Evolutionary conservation across 2,329 filamentous ascomycete genomes (phyloP).

Genomic region (Aspergillus quadricinctus): DNA sequence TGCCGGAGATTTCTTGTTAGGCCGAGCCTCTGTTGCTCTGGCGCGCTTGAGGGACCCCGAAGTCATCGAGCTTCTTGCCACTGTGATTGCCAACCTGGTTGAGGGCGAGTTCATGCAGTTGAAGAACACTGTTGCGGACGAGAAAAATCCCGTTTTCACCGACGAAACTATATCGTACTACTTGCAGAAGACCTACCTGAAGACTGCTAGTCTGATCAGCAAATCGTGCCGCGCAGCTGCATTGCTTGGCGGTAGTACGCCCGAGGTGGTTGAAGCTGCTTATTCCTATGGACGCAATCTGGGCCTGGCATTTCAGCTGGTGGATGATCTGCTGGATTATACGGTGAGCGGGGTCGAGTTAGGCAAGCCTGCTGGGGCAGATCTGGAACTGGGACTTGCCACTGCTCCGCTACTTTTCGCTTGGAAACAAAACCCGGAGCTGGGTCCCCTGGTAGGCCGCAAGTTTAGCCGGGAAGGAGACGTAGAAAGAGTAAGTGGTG

Average conservation of each 20-base stretch:
- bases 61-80: constrained; percentile 89
- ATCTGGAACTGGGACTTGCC: constrained; percentile 86
- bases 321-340: constrained; percentile 97
- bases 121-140: constrained; percentile 89
- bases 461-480: constrained; percentile 84
- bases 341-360: constrained; percentile 79
- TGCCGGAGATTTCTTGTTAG: constrained; percentile 93
- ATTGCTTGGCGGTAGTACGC: constrained; percentile 72
- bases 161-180: constrained; percentile 91
- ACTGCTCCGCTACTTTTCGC: constrained; percentile 93
- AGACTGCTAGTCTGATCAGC: constrained; percentile 91
- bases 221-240: constrained; percentile 92
- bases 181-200: constrained; percentile 96
- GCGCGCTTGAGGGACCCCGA: constrained; percentile 87
- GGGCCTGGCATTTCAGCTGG: constrained; percentile 91
- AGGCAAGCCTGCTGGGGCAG: constrained; percentile 91
- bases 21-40: constrained; percentile 86
- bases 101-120: constrained; percentile 99
- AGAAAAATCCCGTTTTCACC: constrained; percentile 76
- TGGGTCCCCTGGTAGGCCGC: constrained; percentile 83
- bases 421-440: constrained; percentile 81
- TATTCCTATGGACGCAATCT: constrained; percentile 92
- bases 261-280: constrained; percentile 79
- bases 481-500: constrained; percentile 65
- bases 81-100: constrained; percentile 94